Evolutionary conservation across 75 land plant genomes (phyloP).

Genomic region (Pinus tabuliformis): DNA sequence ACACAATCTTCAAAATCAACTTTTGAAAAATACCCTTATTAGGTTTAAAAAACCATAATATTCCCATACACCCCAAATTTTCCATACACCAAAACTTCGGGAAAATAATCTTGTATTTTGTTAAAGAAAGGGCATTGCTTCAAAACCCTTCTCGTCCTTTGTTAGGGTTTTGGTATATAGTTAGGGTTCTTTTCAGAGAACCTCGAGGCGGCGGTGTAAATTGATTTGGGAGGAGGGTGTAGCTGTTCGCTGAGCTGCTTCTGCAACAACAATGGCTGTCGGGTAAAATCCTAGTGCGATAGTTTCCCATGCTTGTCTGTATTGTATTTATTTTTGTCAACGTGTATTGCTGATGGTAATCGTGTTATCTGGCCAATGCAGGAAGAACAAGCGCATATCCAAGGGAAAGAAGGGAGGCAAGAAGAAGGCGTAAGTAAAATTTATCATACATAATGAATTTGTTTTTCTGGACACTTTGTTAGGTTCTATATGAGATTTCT

Average conservation of each 20-base stretch:
- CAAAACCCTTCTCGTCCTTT: no score
- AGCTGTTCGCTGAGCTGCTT: background rate
- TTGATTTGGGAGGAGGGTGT: background rate
- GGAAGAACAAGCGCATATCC: slow-evolving; percentile 92
- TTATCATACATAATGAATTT: background rate
- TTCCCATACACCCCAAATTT: no score
- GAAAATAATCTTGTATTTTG: no score
- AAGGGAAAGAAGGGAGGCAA: slow-evolving; percentile 97
- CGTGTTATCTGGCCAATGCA: slow-evolving; percentile 9
- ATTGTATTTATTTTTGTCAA: background rate
- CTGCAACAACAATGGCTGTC: slow-evolving; percentile 17
- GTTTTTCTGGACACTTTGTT: background rate
- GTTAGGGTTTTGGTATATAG: no score
- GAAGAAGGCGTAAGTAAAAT: slow-evolving; percentile 64
- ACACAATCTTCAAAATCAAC: no score
- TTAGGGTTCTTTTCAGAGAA: no score
- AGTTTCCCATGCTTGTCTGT: background rate
- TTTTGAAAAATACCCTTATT: no score
- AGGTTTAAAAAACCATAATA: no score
- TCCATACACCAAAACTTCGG: no score
- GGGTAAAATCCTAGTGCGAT: slow-evolving; percentile 4
- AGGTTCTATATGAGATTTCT: background rate
- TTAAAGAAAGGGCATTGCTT: no score
- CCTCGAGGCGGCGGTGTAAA: no score
- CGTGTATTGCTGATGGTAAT: no score